Base-by-base conservation (phyloP, 2,329 filamentous ascomycete genomes). In the Aureobasidium sp. region DNA sequence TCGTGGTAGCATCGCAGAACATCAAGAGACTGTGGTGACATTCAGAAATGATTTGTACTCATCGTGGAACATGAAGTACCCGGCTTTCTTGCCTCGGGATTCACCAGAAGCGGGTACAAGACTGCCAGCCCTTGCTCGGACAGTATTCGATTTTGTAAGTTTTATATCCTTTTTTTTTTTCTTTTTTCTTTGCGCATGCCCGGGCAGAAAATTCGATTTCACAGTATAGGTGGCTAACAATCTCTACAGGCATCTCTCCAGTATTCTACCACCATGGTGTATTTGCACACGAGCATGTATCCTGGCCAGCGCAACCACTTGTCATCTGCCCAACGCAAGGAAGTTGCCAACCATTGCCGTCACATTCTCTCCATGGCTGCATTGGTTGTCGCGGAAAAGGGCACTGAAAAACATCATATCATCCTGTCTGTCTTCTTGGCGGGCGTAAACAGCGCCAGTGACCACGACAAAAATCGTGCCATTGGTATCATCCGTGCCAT, bases 391-490 rank as follows among this genome's bases (percentile, higher is more conserved):
- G 51, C 57, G 15, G 51, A 32, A 20, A 39, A 47, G 20, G 36
- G 48, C n/a, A 63, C 62, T 17, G 56, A 63, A 32, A 71, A 73
- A 20, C 75, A 80, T 1, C 79, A 79, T 63, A 68, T 81, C 7
- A 74, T 81, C 2, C 82, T 84, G 64, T 81, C 81, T 0, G 65
- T 83, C 0, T 84, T 84, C 67, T 77, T 84, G 63, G 79, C 81
- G 0, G 82, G 81, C 2, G 75, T 78, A 15, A 77, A 77, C 17
- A 71, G 74, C 1, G 71, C 67, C 0, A 72, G 76, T 26, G 72
- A 71, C 13, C 71, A 71, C 5, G 73, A 78, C 29, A 81, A 83
- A 68, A 72, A 73, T 59, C 72, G 75, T 65, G 79, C 78, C 1
- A 71, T 83, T 63, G 74, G 79, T 24, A 66, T 83, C 55, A 74